Conservation (phyloP, 805 yeast genomes). For the Candida namnaoensis region DNA sequence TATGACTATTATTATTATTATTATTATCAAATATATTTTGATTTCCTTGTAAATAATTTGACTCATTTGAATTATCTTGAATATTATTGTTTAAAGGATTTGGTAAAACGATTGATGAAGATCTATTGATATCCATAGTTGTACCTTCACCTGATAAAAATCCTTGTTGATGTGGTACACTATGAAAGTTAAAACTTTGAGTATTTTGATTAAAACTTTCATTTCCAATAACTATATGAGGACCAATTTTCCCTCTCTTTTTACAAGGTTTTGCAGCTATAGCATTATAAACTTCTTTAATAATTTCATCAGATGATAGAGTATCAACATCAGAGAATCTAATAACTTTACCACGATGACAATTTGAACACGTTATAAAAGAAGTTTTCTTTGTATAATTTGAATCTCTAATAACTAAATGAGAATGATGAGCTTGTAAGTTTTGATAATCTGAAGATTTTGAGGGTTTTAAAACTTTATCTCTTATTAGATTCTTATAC, state of each 20-base stretch:
- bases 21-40: too few species aligned
- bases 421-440: slow-evolving; percentile 15
- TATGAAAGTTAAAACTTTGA: too few species aligned
- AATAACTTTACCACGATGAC: slow-evolving; percentile 19
- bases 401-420: slow-evolving; percentile 19
- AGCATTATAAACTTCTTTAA: slow-evolving; percentile 14
- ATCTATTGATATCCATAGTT: too few species aligned
- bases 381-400: slow-evolving; percentile 18
- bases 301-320: slow-evolving; percentile 9
- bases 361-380: slow-evolving; percentile 18
- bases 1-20: too few species aligned
- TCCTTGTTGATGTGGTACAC: too few species aligned
- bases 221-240: too few species aligned
- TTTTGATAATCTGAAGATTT: slow-evolving; percentile 8
- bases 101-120: too few species aligned
- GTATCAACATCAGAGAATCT: slow-evolving; percentile 13
- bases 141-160: too few species aligned
- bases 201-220: too few species aligned
- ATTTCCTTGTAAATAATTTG: too few species aligned
- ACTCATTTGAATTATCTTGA: too few species aligned
- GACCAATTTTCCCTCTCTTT: slow-evolving; percentile 5
- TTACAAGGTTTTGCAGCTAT: slow-evolving; percentile 16
- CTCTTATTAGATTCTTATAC: slow-evolving; percentile 17
- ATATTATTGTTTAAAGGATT: too few species aligned
- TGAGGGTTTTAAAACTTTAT: slow-evolving; percentile 17